phyloP scores from a whole-genome alignment of 805 yeast genomes.

The Saccharomycopsis sp. region DNA sequence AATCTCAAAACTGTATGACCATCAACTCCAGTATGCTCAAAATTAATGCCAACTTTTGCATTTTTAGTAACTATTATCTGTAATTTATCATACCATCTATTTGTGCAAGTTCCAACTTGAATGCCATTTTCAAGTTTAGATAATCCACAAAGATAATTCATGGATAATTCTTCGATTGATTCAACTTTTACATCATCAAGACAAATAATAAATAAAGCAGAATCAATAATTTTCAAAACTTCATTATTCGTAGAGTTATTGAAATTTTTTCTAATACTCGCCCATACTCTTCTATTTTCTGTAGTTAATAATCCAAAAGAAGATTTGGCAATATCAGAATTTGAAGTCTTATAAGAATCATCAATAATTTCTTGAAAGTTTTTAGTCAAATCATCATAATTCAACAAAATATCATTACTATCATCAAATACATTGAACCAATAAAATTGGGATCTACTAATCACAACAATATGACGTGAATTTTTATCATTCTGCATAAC shows the following conservation, averaged over 20 bases:
- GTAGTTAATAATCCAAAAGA: conserved; percentile 88
- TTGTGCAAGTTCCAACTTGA: conserved; percentile 89
- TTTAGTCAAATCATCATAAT: conserved; percentile 64
- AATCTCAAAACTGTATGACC: conserved; percentile 88
- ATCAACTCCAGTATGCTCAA: conserved; percentile 92
- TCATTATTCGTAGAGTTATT: conserved; percentile 47
- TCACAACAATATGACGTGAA: conserved; percentile 72
- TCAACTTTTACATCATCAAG: conserved; percentile 67
- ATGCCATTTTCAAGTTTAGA: conserved; percentile 72
- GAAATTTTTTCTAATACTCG: conserved; percentile 46
- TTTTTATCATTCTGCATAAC: conserved; percentile 70
- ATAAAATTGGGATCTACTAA: conserved; percentile 80
- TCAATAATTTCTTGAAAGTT: conserved; percentile 67
- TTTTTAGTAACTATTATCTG: conserved; percentile 81
- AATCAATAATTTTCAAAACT: conserved; percentile 65
- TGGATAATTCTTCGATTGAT: conserved; percentile 52
- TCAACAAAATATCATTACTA: conserved; percentile 57
- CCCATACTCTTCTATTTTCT: conserved; percentile 85
- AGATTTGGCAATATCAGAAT: conserved; percentile 61
- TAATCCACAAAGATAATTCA: conserved; percentile 83
- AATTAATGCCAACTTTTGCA: conserved; percentile 88
- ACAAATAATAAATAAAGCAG: conserved; percentile 74
- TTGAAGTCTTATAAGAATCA: conserved; percentile 50
- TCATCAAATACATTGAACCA: conserved; percentile 89
- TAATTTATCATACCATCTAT: conserved; percentile 89